These are phyloP conservation scores for Astragalus membranaceus DNA, from an alignment of 306 rosid genomes.

Conservation along the genomic window DNA sequence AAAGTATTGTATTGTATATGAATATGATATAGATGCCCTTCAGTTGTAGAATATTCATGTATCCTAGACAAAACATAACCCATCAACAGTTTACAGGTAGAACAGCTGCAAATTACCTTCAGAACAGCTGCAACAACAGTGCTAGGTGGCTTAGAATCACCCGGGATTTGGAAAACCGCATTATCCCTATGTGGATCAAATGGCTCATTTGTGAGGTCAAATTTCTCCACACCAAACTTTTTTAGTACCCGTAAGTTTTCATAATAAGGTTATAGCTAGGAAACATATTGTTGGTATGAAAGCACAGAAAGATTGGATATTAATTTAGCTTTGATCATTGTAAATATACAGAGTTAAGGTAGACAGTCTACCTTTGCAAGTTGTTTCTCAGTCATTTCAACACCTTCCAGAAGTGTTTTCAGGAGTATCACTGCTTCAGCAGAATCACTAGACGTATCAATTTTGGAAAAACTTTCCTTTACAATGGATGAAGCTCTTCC, in stretches of 20 bases:
- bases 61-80: not conserved
- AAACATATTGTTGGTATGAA: not conserved
- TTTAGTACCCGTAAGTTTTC: conserved; percentile 51
- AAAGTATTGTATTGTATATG: no score
- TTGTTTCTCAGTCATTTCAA: conserved; percentile 87
- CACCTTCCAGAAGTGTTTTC: conserved; percentile 82
- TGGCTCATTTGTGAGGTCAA: conserved; percentile 70
- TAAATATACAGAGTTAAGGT: no score
- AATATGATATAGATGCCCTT: no score
- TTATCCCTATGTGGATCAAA: conserved; percentile 83
- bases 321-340: no score
- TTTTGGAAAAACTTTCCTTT: conserved; percentile 60
- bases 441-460: conserved; percentile 53
- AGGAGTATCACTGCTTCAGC: conserved; percentile 51
- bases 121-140: conserved; percentile 66
- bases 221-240: conserved; percentile 69
- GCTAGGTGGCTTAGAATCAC: conserved; percentile 74
- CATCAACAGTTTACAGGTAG: no score
- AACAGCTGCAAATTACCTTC: conserved; percentile 50
- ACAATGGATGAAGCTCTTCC: conserved; percentile 79
- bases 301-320: not conserved
- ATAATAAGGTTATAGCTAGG: not conserved
- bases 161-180: conserved; percentile 62
- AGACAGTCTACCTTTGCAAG: conserved; percentile 53
- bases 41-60: not conserved